A percentile compares a stretch with the other conserved stretches of the same genome.
These are phyloP conservation scores for Boletus barrowsii DNA, from an alignment of 768 basidiomycete species.

Conservation along the genomic window DNA sequence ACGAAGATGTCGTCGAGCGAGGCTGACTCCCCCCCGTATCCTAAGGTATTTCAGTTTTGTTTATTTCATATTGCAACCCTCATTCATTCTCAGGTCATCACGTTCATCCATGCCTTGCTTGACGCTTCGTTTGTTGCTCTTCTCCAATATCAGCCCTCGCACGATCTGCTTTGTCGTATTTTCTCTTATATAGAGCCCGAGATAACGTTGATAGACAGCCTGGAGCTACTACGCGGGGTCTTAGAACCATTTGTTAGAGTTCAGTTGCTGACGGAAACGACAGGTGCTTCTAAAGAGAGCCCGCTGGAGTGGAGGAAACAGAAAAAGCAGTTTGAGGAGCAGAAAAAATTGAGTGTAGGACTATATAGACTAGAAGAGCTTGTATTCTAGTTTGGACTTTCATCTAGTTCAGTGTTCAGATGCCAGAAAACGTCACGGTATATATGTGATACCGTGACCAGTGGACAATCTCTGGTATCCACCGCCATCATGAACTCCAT, in stretches of 20 bases:
- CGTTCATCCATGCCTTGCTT: slow-evolving; percentile 62
- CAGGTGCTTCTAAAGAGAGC: slow-evolving; percentile 31
- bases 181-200: slow-evolving; percentile 54
- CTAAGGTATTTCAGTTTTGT: slow-evolving; percentile 41
- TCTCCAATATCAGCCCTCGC: slow-evolving; percentile 60
- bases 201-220: slow-evolving; percentile 44
- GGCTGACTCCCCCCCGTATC: slow-evolving; percentile 23
- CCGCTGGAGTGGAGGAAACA: slow-evolving; percentile 49
- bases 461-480: too few species aligned
- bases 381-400: slow-evolving; percentile 37
- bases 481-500: slow-evolving; percentile 19
- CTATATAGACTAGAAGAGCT: slow-evolving; percentile 74
- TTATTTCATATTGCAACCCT: slow-evolving; percentile 30
- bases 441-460: too few species aligned
- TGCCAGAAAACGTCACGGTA: too few species aligned
- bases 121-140: slow-evolving; percentile 71
- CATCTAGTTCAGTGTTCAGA: too few species aligned
- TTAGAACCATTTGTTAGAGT: slow-evolving; percentile 61
- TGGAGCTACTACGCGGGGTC: slow-evolving; percentile 57
- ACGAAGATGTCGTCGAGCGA: slow-evolving; percentile 12
- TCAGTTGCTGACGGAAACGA: slow-evolving; percentile 48
- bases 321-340: slow-evolving; percentile 52
- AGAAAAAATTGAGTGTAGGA: slow-evolving; percentile 52
- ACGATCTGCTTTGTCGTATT: slow-evolving; percentile 48
- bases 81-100: slow-evolving; percentile 46